Evolutionary conservation across 1,139 yeast species (phyloP).

Genomic region (Yamadazyma siamensis): DNA sequence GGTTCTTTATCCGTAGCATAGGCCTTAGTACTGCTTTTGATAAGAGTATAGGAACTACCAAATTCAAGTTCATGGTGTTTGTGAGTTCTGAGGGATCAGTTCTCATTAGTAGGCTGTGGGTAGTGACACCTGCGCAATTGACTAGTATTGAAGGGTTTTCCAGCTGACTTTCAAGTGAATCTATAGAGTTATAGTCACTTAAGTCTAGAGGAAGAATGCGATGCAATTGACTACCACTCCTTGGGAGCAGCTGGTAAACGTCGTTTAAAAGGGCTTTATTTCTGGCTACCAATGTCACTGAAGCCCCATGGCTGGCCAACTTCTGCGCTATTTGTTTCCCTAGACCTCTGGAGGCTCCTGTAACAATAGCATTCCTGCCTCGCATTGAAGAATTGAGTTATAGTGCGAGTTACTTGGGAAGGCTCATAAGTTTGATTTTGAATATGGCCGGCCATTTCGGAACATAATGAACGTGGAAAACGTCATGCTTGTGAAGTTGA

Average conservation of each 20-base stretch:
- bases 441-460: conserved; percentile 19
- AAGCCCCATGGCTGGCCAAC: conserved; percentile 61
- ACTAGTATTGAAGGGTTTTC: conserved; percentile 42
- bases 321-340: conserved; percentile 64
- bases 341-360: conserved; percentile 87
- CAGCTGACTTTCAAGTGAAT: conserved; percentile 6
- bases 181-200: conserved; percentile 3
- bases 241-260: conserved; percentile 33
- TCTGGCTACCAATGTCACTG: conserved; percentile 61
- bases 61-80: conserved; percentile 55
- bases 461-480: too few species aligned
- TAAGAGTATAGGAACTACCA: conserved; percentile 62
- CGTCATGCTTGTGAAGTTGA: too few species aligned
- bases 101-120: conserved; percentile 49
- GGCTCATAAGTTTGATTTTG: conserved; percentile 6
- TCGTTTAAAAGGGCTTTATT: conserved; percentile 33
- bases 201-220: conserved; percentile 52
- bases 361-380: conserved; percentile 51
- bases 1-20: conserved; percentile 37
- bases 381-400: conserved; percentile 4
- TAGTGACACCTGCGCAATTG: conserved; percentile 83
- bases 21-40: conserved; percentile 43
- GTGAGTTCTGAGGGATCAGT: conserved; percentile 43
- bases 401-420: not conserved
- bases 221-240: conserved; percentile 39